These are phyloP conservation scores for Aspergillus pseudonomiae DNA, from an alignment of 2,329 filamentous ascomycete species.

Conservation along the genomic window DNA sequence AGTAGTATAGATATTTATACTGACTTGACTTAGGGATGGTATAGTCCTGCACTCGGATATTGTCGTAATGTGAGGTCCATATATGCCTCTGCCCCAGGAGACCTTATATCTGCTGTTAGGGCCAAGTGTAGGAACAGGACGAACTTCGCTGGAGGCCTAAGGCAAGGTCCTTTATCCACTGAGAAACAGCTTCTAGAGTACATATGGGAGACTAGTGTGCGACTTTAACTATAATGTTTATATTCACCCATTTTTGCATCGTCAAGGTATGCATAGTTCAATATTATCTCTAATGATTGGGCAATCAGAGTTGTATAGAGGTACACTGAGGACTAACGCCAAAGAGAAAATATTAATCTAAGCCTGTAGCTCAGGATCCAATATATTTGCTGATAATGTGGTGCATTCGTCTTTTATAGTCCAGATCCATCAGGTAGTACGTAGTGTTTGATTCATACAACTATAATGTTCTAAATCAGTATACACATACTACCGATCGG, in stretches of 20 bases:
- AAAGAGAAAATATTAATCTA: not conserved
- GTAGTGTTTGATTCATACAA: not conserved
- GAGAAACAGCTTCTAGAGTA: not conserved
- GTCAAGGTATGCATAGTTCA: rapidly evolving
- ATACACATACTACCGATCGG: not conserved
- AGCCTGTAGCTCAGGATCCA: not conserved
- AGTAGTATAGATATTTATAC: not conserved
- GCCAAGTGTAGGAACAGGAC: not conserved
- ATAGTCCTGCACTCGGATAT: not conserved
- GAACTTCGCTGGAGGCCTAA: not conserved
- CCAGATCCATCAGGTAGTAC: not conserved
- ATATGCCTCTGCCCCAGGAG: not conserved
- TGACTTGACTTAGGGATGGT: not conserved
- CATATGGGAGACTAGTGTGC: not conserved
- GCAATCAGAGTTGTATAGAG: not conserved
- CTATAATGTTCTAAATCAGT: not conserved
- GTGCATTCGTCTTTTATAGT: not conserved
- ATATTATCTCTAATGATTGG: not conserved
- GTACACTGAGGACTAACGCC: not conserved
- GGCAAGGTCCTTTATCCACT: not conserved
- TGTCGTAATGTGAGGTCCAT: not conserved
- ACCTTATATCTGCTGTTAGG: not conserved
- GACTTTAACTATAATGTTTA: not conserved
- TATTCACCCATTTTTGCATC: not conserved
- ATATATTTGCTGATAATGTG: not conserved